A percentile compares a stretch with the other conserved stretches of the same genome.
Conservation (phyloP, 1,139 yeast genomes). For the Yamadazyma membranifaciens region DNA sequence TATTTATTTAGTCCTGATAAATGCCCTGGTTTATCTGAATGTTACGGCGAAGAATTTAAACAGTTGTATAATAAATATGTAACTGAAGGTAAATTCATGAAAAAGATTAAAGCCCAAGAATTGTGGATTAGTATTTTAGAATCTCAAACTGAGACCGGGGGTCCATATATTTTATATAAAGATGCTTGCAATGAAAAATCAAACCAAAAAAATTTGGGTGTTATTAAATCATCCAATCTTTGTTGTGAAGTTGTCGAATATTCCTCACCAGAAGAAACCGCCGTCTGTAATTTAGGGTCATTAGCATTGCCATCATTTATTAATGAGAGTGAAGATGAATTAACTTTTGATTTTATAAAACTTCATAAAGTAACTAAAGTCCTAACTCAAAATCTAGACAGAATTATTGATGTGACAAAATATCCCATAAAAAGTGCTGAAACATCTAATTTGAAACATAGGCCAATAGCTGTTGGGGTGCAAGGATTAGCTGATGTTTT, state of each 20-base stretch:
- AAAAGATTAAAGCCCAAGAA: slow-evolving; percentile 48
- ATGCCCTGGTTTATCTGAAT: slow-evolving; percentile 51
- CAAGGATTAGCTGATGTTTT: slow-evolving; percentile 91
- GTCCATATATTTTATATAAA: slow-evolving; percentile 57
- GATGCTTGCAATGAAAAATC: slow-evolving; percentile 56
- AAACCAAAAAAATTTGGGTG: slow-evolving; percentile 55
- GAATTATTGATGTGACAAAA: slow-evolving; percentile 72
- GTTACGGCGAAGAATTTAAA: slow-evolving; percentile 50
- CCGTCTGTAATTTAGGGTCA: slow-evolving; percentile 57
- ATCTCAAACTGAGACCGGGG: slow-evolving; percentile 60
- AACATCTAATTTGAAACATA: slow-evolving; percentile 66
- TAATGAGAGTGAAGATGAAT: slow-evolving; percentile 36
- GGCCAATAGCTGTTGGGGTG: slow-evolving; percentile 89
- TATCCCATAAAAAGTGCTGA: slow-evolving; percentile 77
- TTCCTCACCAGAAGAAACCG: slow-evolving; percentile 54
- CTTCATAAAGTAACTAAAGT: slow-evolving; percentile 75
- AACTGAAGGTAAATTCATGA: slow-evolving; percentile 34
- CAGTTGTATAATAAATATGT: slow-evolving; percentile 47
- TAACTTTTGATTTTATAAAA: slow-evolving; percentile 61
- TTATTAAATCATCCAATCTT: slow-evolving; percentile 55
- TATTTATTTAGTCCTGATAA: slow-evolving; percentile 54
- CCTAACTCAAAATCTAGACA: slow-evolving; percentile 70
- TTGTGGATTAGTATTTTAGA: slow-evolving; percentile 54
- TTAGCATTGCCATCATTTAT: slow-evolving; percentile 50
- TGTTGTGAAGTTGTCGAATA: slow-evolving; percentile 60